Percentiles rank a stretch among this genome's conserved stretches.
Evolutionary conservation across 2,329 filamentous ascomycete genomes (phyloP).

Genomic region (Penicillium sp.): DNA sequence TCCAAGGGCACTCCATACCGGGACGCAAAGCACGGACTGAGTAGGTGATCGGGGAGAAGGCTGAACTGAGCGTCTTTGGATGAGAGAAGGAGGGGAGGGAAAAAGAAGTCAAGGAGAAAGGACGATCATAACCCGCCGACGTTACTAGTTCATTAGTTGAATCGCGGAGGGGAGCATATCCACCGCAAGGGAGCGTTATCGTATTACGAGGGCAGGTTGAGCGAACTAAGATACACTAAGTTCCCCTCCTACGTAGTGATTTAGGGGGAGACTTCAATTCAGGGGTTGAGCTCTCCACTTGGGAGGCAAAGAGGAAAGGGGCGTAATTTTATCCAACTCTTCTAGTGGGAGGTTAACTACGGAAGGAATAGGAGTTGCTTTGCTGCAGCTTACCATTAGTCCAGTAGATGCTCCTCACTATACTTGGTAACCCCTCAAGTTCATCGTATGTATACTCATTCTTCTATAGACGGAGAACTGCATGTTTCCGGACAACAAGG

Average conservation of each 20-base stretch:
- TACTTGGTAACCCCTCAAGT: not conserved
- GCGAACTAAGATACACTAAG: not conserved
- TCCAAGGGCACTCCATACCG: not conserved
- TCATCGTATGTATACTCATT: not conserved
- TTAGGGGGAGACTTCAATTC: not conserved
- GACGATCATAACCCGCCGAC: constrained; percentile 15
- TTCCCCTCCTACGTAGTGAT: not conserved
- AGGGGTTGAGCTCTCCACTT: not conserved
- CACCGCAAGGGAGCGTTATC: constrained; percentile 7
- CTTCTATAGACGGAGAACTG: not conserved
- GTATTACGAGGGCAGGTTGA: constrained; percentile 14
- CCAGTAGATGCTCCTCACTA: not conserved
- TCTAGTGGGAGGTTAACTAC: not conserved
- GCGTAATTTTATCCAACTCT: not conserved
- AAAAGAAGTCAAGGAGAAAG: constrained; percentile 6
- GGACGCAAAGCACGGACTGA: constrained; percentile 4
- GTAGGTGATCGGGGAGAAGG: not conserved
- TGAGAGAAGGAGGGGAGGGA: constrained; percentile 3
- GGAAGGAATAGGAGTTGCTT: not conserved
- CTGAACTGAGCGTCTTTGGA: not conserved
- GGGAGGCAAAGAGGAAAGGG: not conserved
- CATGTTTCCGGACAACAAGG: not conserved
- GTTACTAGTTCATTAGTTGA: constrained; percentile 5
- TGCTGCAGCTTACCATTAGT: not conserved
- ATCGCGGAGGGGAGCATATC: constrained; percentile 4